phyloP scores from a whole-genome alignment of 1,284 basidiomycete genomes.

The Anthracocystis walkeri region DNA sequence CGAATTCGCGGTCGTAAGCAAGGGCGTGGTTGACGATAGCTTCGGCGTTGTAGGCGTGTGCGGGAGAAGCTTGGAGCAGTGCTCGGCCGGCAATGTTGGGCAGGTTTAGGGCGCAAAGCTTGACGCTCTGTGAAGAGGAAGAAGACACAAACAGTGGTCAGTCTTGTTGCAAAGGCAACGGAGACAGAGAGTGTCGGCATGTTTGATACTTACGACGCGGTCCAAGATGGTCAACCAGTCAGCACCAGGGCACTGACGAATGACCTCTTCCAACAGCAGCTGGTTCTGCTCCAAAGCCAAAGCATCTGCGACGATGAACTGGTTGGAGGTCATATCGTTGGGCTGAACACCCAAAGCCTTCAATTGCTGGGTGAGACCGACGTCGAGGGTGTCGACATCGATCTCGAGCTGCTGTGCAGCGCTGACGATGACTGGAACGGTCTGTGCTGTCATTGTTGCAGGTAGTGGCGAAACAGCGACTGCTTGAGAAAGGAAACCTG shows the following conservation, averaged over 20 bases:
- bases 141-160: no score
- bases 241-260: conserved; percentile 23
- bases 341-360: conserved; percentile 34
- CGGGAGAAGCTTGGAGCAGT: conserved; percentile 30
- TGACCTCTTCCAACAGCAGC: conserved; percentile 23
- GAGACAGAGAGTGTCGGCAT: no score
- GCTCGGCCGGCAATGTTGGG: conserved; percentile 33
- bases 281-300: conserved; percentile 20
- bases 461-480: not conserved
- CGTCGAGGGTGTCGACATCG: conserved; percentile 32
- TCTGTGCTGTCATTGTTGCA: conserved; percentile 28
- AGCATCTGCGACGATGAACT: conserved; percentile 44
- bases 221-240: conserved; percentile 36
- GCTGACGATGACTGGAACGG: conserved; percentile 35
- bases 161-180: no score
- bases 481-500: not conserved
- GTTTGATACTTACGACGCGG: conserved; percentile 4
- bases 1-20: conserved; percentile 35
- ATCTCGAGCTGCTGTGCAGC: conserved; percentile 42
- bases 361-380: conserved; percentile 42
- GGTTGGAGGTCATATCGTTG: conserved; percentile 49
- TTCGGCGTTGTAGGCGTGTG: conserved; percentile 29
- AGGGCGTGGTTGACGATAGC: conserved; percentile 31
- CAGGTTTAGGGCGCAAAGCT: conserved; percentile 33
- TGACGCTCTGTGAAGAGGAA: conserved; percentile 8